Percentiles rank a stretch among this genome's conserved stretches.
phyloP scores from a whole-genome alignment of 2,329 filamentous ascomycete species.

The Lecanicillium sp. region DNA sequence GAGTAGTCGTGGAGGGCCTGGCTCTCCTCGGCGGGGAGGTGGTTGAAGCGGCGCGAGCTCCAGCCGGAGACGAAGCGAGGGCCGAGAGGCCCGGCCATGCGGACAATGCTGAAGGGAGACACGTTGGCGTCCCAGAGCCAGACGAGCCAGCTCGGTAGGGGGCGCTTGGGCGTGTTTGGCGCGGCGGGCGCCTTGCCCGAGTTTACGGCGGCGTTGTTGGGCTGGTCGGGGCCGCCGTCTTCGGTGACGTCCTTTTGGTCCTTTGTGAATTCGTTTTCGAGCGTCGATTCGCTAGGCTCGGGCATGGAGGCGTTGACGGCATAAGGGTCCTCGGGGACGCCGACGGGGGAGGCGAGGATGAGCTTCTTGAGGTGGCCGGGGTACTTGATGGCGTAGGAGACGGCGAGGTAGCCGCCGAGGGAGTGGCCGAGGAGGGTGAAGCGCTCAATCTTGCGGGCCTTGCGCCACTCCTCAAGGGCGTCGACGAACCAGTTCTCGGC shows the following conservation, averaged over 20 bases:
- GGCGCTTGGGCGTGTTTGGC: conserved; percentile 32
- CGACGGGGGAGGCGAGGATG: conserved; percentile 88
- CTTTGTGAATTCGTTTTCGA: conserved; percentile 72
- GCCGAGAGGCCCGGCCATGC: conserved; percentile 80
- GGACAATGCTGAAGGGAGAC: conserved; percentile 86
- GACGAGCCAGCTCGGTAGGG: conserved; percentile 75
- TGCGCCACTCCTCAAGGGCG: conserved; percentile 90
- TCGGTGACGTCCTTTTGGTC: conserved; percentile 52
- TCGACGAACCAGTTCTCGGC: conserved; percentile 96
- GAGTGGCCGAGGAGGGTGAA: conserved; percentile 94
- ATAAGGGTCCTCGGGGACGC: conserved; percentile 89
- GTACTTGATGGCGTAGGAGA: conserved; percentile 94
- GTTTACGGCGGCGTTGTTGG: conserved; percentile 14
- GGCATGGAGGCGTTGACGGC: conserved; percentile 76
- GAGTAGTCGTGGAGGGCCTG: conserved; percentile 86
- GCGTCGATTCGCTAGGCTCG: conserved; percentile 63
- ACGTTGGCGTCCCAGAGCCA: conserved; percentile 97
- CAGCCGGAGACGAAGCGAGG: conserved; percentile 90
- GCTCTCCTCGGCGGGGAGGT: conserved; percentile 72
- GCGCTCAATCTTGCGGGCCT: conserved; percentile 78
- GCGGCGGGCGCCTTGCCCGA: conserved; percentile 23
- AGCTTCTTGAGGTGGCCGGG: conserved; percentile 92
- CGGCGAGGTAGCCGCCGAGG: conserved; percentile 87
- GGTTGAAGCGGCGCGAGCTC: conserved; percentile 87
- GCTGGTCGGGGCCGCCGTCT: conserved; percentile 20